Conservation (phyloP, 768 basidiomycete genomes). For the Cantharellus cinnabarinus region DNA sequence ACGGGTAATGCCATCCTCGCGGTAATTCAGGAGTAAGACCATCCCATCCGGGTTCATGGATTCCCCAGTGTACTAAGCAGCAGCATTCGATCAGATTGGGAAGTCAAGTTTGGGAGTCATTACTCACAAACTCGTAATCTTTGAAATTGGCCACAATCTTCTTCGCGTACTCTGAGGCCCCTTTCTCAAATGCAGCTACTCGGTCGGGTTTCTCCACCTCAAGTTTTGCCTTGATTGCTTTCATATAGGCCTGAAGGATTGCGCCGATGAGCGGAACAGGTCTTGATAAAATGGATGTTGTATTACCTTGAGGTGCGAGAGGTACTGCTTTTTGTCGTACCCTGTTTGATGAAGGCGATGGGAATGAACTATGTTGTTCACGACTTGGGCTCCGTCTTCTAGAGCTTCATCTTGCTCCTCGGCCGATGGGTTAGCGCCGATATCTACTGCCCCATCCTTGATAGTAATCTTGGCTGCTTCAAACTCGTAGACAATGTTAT, state of each 20-base stretch:
- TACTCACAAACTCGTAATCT: constrained; percentile 75
- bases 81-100: not conserved
- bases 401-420: constrained; percentile 70
- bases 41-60: constrained; percentile 75
- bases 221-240: constrained; percentile 56
- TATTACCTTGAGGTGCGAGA: constrained; percentile 59
- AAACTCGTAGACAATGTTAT: constrained; percentile 69
- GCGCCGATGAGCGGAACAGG: not conserved
- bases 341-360: constrained; percentile 66
- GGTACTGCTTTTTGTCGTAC: constrained; percentile 84
- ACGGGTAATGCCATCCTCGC: constrained; percentile 73
- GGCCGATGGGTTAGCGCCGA: constrained; percentile 84
- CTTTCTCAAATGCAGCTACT: constrained; percentile 63
- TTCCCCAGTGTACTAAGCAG: constrained; percentile 19
- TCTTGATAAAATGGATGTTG: not conserved
- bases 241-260: constrained; percentile 67
- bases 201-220: constrained; percentile 31
- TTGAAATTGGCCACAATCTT: constrained; percentile 81
- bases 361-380: constrained; percentile 84
- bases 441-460: constrained; percentile 71
- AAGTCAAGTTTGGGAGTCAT: not conserved
- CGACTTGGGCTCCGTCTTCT: constrained; percentile 51
- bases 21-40: constrained; percentile 88
- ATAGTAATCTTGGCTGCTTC: constrained; percentile 52
- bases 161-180: constrained; percentile 58